Percentiles rank a stretch among this genome's conserved stretches.
These are phyloP conservation scores for Fraxinus pennsylvanica DNA, from an alignment of 257 asterid genomes.

Conservation along the genomic window DNA sequence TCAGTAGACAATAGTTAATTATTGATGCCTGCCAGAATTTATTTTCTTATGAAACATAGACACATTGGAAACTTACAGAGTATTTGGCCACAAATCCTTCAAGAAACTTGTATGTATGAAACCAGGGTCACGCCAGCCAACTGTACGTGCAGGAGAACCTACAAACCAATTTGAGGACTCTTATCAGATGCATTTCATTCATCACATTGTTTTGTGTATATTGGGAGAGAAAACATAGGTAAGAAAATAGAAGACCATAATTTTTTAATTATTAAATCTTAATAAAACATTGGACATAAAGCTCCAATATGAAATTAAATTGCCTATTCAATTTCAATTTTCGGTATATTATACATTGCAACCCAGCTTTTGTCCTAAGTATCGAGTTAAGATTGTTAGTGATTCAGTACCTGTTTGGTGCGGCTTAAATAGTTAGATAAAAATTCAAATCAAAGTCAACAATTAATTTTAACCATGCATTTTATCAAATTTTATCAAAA, in stretches of 20 bases:
- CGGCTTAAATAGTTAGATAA: no score
- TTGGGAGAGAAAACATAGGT: not conserved
- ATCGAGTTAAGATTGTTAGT: not conserved
- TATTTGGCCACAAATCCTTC: conserved; percentile 84
- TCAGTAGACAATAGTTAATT: not conserved
- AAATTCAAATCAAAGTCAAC: no score
- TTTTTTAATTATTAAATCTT: not conserved
- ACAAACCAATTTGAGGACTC: conserved; percentile 17
- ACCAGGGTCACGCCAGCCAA: conserved; percentile 99
- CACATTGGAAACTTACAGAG: conserved; percentile 41
- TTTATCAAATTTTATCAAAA: no score
- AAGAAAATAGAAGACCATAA: not conserved
- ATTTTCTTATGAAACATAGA: not conserved
- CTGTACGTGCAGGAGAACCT: conserved; percentile 96
- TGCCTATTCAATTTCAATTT: not conserved
- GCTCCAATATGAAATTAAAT: not conserved
- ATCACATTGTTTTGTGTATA: conserved; percentile 4
- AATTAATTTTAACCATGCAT: no score
- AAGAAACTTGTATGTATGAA: conserved; percentile 89
- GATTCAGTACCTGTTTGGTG: not conserved
- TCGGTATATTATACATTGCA: not conserved
- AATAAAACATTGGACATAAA: not conserved
- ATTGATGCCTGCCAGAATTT: not conserved
- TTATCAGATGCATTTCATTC: conserved; percentile 24
- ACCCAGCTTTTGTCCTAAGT: not conserved